Evolutionary conservation across 805 yeast species (phyloP).

Genomic region (Barnettozyma californica): DNA sequence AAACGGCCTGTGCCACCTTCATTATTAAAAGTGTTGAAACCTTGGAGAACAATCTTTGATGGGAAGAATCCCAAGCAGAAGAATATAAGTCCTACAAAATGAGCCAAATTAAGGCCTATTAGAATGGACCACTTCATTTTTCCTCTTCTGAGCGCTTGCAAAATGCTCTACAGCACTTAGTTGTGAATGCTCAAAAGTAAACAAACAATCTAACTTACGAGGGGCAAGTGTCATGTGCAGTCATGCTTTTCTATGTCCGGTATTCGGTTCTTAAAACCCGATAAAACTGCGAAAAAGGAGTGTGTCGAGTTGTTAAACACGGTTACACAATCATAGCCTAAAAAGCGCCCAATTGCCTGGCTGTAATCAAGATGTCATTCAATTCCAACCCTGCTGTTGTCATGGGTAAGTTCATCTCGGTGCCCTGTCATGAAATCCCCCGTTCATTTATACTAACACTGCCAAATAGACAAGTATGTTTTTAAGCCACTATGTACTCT

Average conservation of each 20-base stretch:
- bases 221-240: neutral
- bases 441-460: conserved; percentile 13
- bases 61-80: conserved; percentile 90
- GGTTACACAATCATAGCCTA: neutral
- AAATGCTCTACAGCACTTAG: neutral
- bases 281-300: neutral
- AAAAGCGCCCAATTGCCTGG: neutral
- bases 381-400: conserved; percentile 82
- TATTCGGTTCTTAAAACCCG: neutral
- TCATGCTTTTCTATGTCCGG: neutral
- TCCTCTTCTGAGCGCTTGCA: neutral
- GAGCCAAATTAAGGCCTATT: conserved; percentile 22
- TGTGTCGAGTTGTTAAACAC: neutral
- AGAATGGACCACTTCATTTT: conserved; percentile 8
- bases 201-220: neutral
- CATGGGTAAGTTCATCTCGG: conserved; percentile 70
- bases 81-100: conserved; percentile 49
- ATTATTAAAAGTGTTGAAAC: conserved; percentile 34
- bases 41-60: conserved; percentile 71
- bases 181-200: neutral
- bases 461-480: conserved; percentile 20
- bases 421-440: neutral
- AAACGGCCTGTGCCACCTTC: conserved; percentile 22
- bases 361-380: conserved; percentile 19
- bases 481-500: neutral